These are phyloP conservation scores for Ceratobasidium sp. DNA, from an alignment of 1,284 basidiomycete species.

Conservation along the genomic window DNA sequence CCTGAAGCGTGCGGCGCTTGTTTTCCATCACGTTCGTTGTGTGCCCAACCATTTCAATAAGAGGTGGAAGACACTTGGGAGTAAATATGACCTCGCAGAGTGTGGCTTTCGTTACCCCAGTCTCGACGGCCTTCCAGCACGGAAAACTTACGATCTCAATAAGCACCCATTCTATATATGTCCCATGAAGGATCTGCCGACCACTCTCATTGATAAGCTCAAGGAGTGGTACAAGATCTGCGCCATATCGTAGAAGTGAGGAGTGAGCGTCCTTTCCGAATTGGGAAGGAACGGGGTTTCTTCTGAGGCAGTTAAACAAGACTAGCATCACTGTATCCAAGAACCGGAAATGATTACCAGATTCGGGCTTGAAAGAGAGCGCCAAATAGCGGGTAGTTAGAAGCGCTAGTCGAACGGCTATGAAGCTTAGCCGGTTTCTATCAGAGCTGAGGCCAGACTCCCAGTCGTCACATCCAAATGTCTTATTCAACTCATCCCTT, in stretches of 20 bases:
- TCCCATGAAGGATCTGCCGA: background rate
- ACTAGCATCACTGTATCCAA: background rate
- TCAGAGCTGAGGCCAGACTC: background rate
- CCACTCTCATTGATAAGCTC: background rate
- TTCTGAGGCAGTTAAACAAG: no score
- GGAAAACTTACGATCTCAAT: no score
- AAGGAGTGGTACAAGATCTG: background rate
- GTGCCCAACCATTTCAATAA: constrained; percentile 20
- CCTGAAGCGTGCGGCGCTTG: no score
- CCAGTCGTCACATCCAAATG: background rate
- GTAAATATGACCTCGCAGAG: background rate
- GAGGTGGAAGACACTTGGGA: background rate
- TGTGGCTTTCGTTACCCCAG: no score
- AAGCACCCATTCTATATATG: no score
- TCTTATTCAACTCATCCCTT: background rate
- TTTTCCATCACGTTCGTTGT: no score
- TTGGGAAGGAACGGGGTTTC: no score
- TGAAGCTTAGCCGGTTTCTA: background rate
- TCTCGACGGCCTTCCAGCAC: no score
- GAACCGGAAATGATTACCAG: background rate
- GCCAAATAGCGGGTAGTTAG: background rate
- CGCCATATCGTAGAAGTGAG: background rate
- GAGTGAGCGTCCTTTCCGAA: no score
- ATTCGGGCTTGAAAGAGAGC: background rate
- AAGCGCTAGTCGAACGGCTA: background rate